These are phyloP conservation scores for Kwoniella dendrophila DNA, from an alignment of 768 basidiomycete species.

Conservation along the genomic window DNA sequence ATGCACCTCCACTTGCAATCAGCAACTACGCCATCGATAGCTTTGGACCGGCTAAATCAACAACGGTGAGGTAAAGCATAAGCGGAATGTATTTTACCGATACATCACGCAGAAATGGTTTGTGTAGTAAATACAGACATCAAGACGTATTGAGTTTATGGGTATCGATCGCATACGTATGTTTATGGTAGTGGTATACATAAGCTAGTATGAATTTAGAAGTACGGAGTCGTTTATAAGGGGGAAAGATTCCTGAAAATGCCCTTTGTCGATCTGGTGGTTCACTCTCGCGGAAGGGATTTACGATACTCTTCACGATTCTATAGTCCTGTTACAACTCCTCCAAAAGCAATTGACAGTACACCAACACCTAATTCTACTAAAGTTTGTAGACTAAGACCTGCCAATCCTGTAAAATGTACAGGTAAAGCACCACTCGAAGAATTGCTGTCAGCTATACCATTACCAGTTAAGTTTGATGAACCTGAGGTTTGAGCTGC, in stretches of 20 bases:
- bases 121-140: too few species aligned
- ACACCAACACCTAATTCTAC: neutral
- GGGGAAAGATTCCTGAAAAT: too few species aligned
- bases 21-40: neutral
- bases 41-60: neutral
- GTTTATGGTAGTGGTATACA: too few species aligned
- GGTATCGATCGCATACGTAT: too few species aligned
- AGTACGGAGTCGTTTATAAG: too few species aligned
- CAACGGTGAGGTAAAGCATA: slow-evolving; percentile 8
- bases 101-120: too few species aligned
- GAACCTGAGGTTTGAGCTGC: neutral
- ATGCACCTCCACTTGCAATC: slow-evolving; percentile 2
- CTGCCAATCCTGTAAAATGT: slow-evolving; percentile 1
- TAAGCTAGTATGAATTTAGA: too few species aligned
- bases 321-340: slow-evolving; percentile 8
- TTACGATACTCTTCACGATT: too few species aligned
- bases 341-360: neutral
- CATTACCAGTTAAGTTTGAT: slow-evolving; percentile 2
- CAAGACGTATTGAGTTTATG: too few species aligned
- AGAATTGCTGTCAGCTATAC: slow-evolving; percentile 8
- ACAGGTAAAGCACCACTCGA: slow-evolving; percentile 14
- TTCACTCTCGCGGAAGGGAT: too few species aligned
- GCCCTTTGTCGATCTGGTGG: too few species aligned
- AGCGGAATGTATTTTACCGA: neutral
- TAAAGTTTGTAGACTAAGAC: neutral